phyloP scores from a whole-genome alignment of 1,139 yeast species.

The Magnusiomyces fungicola region DNA sequence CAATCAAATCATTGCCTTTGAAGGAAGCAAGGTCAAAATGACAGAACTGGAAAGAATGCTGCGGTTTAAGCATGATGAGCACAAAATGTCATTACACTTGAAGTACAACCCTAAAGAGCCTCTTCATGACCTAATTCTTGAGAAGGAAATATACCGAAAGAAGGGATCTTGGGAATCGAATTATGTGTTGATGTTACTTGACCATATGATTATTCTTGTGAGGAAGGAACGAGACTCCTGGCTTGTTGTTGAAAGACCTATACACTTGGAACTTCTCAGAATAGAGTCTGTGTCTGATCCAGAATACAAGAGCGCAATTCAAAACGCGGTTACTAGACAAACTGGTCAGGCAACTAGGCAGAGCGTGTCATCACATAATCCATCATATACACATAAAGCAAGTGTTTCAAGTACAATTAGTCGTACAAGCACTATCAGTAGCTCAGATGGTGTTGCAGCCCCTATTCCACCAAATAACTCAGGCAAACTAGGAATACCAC shows the following conservation, averaged over 20 bases:
- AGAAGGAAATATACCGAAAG: conserved; percentile 7
- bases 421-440: neutral
- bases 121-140: conserved; percentile 7
- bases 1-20: conserved; percentile 10
- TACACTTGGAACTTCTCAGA: conserved; percentile 35
- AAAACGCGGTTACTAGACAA: conserved; percentile 10
- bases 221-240: conserved; percentile 30
- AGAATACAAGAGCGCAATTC: conserved; percentile 22
- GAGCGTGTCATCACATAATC: neutral
- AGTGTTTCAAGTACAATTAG: neutral
- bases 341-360: conserved; percentile 7
- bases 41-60: conserved; percentile 6
- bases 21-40: conserved; percentile 7
- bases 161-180: conserved; percentile 4
- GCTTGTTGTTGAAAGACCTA: conserved; percentile 33
- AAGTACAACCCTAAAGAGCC: conserved; percentile 9
- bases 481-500: neutral
- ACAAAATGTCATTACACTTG: conserved; percentile 8
- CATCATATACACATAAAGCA: neutral
- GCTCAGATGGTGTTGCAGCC: neutral
- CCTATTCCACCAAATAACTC: neutral
- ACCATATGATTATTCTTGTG: conserved; percentile 56
- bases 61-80: conserved; percentile 7
- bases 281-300: conserved; percentile 33
- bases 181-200: conserved; percentile 47